These are phyloP conservation scores for Neurospora hispaniola DNA, from an alignment of 495 filamentous ascomycete genomes.

Conservation along the genomic window DNA sequence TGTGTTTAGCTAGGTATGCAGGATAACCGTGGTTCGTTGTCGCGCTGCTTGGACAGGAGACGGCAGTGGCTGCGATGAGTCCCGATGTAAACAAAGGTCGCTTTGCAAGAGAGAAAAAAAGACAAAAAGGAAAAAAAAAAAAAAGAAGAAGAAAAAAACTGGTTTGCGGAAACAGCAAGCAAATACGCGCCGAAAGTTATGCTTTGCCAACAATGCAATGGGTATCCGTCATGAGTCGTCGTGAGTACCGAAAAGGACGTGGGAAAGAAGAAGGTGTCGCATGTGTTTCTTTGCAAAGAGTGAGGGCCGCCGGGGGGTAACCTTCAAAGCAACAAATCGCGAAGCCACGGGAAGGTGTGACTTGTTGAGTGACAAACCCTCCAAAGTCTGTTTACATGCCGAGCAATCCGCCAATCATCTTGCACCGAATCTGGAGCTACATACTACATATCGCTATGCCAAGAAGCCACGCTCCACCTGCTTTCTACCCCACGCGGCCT, in stretches of 20 bases:
- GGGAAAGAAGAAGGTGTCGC: neutral
- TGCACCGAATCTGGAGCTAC: neutral
- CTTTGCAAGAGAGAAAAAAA: neutral
- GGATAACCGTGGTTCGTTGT: neutral
- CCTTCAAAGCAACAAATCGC: neutral
- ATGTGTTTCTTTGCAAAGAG: neutral
- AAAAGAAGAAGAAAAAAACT: neutral
- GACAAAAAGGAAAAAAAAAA: neutral
- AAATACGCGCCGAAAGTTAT: neutral
- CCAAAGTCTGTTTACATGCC: neutral
- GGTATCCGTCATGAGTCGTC: neutral
- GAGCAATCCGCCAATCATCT: neutral
- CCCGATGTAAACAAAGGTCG: neutral
- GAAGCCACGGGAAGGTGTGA: neutral
- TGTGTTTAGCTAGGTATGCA: neutral
- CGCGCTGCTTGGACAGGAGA: neutral
- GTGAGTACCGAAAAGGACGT: neutral
- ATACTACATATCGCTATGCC: neutral
- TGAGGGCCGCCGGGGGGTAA: neutral
- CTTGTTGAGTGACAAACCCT: neutral
- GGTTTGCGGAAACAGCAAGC: neutral
- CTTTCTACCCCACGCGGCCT: neutral
- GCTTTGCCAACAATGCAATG: neutral
- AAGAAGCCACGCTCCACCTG: neutral
- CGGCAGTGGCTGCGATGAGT: neutral